Conservation (phyloP, 192 early-diverging fungal species). For the Backusella psychrophila region DNA sequence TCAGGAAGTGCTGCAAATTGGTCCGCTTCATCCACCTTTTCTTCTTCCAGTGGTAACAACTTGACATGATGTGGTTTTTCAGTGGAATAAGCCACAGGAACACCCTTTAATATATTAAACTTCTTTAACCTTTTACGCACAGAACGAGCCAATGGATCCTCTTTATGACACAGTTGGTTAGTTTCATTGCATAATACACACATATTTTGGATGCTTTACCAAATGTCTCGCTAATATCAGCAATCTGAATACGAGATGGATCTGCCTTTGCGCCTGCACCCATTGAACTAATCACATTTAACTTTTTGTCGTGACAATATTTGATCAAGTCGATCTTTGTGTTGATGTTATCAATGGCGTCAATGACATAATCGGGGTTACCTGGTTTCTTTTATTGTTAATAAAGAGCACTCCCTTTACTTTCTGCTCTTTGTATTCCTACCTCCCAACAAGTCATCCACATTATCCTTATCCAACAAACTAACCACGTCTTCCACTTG, state of each 20-base stretch:
- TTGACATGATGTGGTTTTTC: slow-evolving; percentile 93
- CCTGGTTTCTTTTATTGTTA: slow-evolving; percentile 15
- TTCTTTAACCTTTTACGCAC: slow-evolving; percentile 76
- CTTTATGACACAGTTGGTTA: slow-evolving; percentile 33
- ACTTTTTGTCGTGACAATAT: slow-evolving; percentile 74
- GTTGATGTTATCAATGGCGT: slow-evolving; percentile 96
- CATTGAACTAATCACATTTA: slow-evolving; percentile 92
- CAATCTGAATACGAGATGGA: slow-evolving; percentile 94
- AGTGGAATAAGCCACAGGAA: slow-evolving; percentile 92
- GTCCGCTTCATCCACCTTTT: slow-evolving; percentile 76
- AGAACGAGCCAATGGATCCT: slow-evolving; percentile 90
- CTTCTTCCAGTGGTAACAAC: slow-evolving; percentile 87
- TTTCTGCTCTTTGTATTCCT: slow-evolving; percentile 13
- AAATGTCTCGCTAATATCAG: slow-evolving; percentile 91
- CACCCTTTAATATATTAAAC: slow-evolving; percentile 70
- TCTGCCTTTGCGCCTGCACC: slow-evolving; percentile 97
- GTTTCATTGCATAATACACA: neutral
- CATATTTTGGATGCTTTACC: slow-evolving; percentile 37
- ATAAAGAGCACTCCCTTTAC: slow-evolving; percentile 7
- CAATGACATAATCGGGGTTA: slow-evolving; percentile 71
- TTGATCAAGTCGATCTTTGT: slow-evolving; percentile 89
- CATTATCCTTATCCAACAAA: slow-evolving; percentile 70
- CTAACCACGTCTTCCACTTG: slow-evolving; percentile 75
- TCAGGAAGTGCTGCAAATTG: slow-evolving; percentile 92
- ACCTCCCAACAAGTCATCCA: slow-evolving; percentile 68